phyloP scores from a whole-genome alignment of 139 green algal genomes.

The Haematococcus sp. region DNA sequence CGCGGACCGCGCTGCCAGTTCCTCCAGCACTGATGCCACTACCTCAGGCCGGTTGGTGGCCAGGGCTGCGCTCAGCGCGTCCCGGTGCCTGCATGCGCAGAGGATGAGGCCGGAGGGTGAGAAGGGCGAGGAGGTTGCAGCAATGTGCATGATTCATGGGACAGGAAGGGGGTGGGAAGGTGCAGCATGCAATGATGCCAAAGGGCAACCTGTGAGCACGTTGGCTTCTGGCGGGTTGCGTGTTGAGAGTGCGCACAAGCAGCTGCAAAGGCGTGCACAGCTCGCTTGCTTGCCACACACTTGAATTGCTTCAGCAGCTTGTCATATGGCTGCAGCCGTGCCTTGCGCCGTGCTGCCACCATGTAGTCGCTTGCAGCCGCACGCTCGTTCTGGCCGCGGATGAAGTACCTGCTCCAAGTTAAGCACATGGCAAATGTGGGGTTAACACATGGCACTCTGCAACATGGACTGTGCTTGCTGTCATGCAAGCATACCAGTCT shows the following conservation, averaged over 20 bases:
- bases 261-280: too few relatives aligned
- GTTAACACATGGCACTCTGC: too few relatives aligned
- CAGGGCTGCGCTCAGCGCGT: constrained; percentile 82
- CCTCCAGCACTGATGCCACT: constrained; percentile 76
- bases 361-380: constrained; percentile 51
- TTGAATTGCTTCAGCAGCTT: constrained; percentile 61
- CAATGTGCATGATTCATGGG: too few relatives aligned
- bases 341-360: constrained; percentile 48
- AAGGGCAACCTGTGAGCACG: too few relatives aligned
- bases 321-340: constrained; percentile 71
- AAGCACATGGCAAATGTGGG: too few relatives aligned
- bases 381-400: constrained; percentile 65
- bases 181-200: neutral
- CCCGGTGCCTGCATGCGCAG: constrained; percentile 50
- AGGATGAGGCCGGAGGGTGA: neutral
- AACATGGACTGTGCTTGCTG: too few relatives aligned
- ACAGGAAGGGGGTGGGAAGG: too few relatives aligned
- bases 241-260: too few relatives aligned
- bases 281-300: too few relatives aligned
- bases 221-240: too few relatives aligned
- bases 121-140: too few relatives aligned
- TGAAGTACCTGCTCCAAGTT: constrained; percentile 86
- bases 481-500: too few relatives aligned
- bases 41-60: constrained; percentile 57
- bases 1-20: constrained; percentile 66